Percentiles rank a stretch among this genome's conserved stretches.
Evolutionary conservation across 768 basidiomycete genomes (phyloP).

Genomic region (Strobilomyces confusus): DNA sequence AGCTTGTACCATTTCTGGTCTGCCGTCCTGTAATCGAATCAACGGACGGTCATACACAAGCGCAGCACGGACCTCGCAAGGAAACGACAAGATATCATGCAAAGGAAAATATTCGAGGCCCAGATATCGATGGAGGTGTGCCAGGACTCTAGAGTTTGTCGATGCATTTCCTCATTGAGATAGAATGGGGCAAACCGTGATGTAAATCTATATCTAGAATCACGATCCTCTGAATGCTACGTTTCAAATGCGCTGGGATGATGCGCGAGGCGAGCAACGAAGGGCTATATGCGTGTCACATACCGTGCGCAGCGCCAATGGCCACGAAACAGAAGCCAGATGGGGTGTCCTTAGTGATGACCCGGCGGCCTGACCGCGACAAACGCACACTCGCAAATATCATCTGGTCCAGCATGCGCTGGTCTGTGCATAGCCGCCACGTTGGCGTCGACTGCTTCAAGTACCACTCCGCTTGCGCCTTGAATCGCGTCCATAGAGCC

Average conservation of each 20-base stretch:
- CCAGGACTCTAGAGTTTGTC: slow-evolving; percentile 58
- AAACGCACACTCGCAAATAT: slow-evolving; percentile 52
- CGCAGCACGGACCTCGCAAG: slow-evolving; percentile 66
- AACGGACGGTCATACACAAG: not conserved
- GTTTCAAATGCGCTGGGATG: slow-evolving; percentile 69
- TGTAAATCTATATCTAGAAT: slow-evolving; percentile 78
- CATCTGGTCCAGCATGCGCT: slow-evolving; percentile 1
- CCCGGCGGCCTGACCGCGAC: slow-evolving; percentile 88
- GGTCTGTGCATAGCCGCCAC: slow-evolving; percentile 29
- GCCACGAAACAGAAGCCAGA: slow-evolving; percentile 94
- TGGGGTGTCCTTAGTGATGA: slow-evolving; percentile 89
- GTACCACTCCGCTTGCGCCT: slow-evolving; percentile 78
- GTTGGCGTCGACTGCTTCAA: slow-evolving; percentile 81
- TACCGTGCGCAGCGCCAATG: slow-evolving; percentile 88
- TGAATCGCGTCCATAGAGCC: slow-evolving; percentile 73
- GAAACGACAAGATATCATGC: slow-evolving; percentile 91
- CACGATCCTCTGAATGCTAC: slow-evolving; percentile 72
- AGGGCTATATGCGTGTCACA: slow-evolving; percentile 7
- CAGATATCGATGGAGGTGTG: slow-evolving; percentile 32
- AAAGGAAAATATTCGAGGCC: slow-evolving; percentile 78
- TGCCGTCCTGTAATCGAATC: slow-evolving; percentile 61
- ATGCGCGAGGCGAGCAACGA: not conserved
- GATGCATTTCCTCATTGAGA: slow-evolving; percentile 81
- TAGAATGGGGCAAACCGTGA: slow-evolving; percentile 17
- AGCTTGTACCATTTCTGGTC: slow-evolving; percentile 71